Evolutionary conservation across 2,329 filamentous ascomycete species (phyloP).

Genomic region (Verticillium albo-atrum): DNA sequence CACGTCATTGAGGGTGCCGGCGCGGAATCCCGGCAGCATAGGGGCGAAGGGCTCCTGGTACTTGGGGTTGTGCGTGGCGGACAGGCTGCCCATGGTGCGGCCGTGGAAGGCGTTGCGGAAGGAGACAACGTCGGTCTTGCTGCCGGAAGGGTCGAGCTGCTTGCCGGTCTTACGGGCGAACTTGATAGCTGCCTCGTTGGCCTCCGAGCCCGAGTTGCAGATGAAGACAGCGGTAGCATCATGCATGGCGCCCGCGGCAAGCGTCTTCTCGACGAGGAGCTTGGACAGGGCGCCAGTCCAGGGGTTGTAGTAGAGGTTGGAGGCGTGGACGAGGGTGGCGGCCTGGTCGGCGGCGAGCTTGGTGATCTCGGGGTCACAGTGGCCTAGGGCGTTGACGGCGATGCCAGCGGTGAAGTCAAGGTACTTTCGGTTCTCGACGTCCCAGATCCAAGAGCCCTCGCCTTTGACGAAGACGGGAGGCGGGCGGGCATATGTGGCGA

Average conservation of each 20-base stretch:
- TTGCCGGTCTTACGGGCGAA: conserved; percentile 92
- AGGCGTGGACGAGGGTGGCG: conserved; percentile 80
- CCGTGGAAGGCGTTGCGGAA: conserved; percentile 94
- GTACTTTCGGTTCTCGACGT: conserved; percentile 83
- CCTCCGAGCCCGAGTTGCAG: conserved; percentile 94
- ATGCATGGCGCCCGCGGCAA: conserved; percentile 75
- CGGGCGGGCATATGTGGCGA: conserved; percentile 89
- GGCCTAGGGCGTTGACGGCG: conserved; percentile 88
- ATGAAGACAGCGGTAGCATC: conserved; percentile 79
- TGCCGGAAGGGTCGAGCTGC: conserved; percentile 62
- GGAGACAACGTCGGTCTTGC: conserved; percentile 81
- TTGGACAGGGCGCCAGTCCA: conserved; percentile 91
- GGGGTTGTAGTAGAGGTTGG: conserved; percentile 94
- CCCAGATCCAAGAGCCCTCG: conserved; percentile 83
- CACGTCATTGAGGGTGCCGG: conserved; percentile 82
- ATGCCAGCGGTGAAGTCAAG: conserved; percentile 95
- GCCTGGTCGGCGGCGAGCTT: conserved; percentile 75
- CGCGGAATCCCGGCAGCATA: conserved; percentile 90
- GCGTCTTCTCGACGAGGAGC: conserved; percentile 76
- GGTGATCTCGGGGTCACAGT: conserved; percentile 77
- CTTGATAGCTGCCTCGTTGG: conserved; percentile 97
- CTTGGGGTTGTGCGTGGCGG: conserved; percentile 96
- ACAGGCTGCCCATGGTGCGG: conserved; percentile 89
- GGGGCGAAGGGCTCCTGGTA: conserved; percentile 94
- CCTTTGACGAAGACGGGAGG: conserved; percentile 86